Evolutionary conservation across 225 moss, liverwort and hornwort species (phyloP).

Genomic region (Polytrichum formosum): DNA sequence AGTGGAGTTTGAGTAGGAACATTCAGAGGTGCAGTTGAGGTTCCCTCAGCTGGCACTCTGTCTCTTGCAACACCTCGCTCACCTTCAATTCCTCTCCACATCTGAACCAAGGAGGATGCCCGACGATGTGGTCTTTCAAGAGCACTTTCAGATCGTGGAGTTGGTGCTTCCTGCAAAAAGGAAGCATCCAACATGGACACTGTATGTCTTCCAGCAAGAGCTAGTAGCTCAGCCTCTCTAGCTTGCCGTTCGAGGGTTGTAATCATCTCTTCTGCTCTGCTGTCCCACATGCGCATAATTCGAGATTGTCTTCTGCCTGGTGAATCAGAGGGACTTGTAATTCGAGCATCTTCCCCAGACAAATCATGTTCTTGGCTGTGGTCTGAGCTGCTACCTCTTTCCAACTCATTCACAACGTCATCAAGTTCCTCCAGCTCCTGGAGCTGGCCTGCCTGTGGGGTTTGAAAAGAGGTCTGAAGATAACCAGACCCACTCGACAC

Average conservation of each 20-base stretch:
- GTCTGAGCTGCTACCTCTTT: constrained; percentile 19
- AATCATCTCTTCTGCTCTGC: constrained; percentile 55
- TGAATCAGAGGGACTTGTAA: constrained; percentile 19
- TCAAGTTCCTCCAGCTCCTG: constrained; percentile 13
- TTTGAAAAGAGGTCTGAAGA: constrained; percentile 15
- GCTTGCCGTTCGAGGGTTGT: constrained; percentile 74
- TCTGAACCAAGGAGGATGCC: constrained; percentile 59
- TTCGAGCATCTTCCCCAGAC: constrained; percentile 11
- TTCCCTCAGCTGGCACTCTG: constrained; percentile 15
- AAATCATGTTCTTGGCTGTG: constrained; percentile 30
- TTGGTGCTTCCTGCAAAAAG: constrained; percentile 64
- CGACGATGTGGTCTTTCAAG: constrained; percentile 60
- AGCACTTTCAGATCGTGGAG: constrained; percentile 44
- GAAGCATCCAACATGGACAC: constrained; percentile 80
- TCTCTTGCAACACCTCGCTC: constrained; percentile 37
- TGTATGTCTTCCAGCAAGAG: constrained; percentile 69
- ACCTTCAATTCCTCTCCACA: constrained; percentile 72
- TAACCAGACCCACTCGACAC: constrained; percentile 26
- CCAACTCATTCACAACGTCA: constrained; percentile 14
- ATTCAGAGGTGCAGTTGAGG: constrained; percentile 4
- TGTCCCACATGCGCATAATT: constrained; percentile 65
- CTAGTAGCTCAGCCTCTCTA: constrained; percentile 74
- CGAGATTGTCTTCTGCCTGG: constrained; percentile 42
- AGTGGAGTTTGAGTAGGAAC: constrained; percentile 10
- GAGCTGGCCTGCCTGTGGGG: constrained; percentile 17